A percentile compares a stretch with the other conserved stretches of the same genome.
phyloP scores from a whole-genome alignment of 2,329 filamentous ascomycete species.

The Aspergillus clavatus region DNA sequence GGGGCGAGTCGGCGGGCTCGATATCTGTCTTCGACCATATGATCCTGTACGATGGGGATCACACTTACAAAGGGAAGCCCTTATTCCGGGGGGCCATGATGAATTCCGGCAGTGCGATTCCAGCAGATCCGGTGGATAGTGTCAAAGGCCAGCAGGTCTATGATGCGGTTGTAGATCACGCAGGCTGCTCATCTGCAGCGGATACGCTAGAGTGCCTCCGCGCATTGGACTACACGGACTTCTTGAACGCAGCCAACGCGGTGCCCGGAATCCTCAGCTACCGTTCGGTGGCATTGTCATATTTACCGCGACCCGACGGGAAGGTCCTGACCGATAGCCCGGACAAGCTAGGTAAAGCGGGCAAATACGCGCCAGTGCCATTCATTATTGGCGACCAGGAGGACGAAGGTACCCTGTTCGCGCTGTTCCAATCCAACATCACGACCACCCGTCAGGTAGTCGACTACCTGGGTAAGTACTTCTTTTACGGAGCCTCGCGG shows the following conservation, averaged over 20 bases:
- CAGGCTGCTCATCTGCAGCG: constrained; percentile 41
- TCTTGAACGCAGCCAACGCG: constrained; percentile 62
- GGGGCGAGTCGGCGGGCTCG: constrained; percentile 67
- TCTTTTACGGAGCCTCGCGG: constrained; percentile 55
- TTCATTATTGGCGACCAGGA: constrained; percentile 70
- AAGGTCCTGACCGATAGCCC: constrained; percentile 58
- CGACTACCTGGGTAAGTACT: constrained; percentile 56
- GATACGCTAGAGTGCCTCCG: constrained; percentile 49
- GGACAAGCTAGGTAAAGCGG: constrained; percentile 51
- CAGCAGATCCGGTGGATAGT: constrained; percentile 60
- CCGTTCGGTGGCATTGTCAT: constrained; percentile 64
- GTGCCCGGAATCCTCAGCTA: constrained; percentile 66
- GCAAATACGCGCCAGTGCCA: constrained; percentile 56
- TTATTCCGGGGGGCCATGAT: constrained; percentile 76
- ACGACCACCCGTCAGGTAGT: constrained; percentile 56
- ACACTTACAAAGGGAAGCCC: constrained; percentile 67
- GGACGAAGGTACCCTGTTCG: constrained; percentile 73
- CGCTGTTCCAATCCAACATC: constrained; percentile 64
- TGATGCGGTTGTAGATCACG: constrained; percentile 42
- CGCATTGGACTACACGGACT: constrained; percentile 41
- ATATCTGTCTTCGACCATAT: constrained; percentile 76
- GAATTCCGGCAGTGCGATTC: constrained; percentile 63
- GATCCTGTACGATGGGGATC: constrained; percentile 66
- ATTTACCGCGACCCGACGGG: constrained; percentile 69
- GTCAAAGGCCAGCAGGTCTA: constrained; percentile 59